Conservation (phyloP, 129 eudicot genomes). For the Pittosporum tobira region DNA sequence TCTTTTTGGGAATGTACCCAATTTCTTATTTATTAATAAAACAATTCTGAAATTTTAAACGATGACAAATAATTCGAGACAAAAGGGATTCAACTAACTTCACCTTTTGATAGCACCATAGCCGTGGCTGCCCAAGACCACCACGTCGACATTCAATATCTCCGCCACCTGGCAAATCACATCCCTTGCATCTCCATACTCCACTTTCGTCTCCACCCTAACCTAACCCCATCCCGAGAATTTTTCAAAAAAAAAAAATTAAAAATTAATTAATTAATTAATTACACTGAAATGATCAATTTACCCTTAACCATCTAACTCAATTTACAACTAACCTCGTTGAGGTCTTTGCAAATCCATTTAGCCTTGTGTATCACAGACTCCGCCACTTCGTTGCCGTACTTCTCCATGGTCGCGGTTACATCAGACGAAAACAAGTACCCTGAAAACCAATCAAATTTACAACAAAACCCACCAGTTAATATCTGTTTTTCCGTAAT, state of each 20-base stretch:
- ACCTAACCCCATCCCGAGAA: constrained; percentile 31
- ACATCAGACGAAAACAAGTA: constrained; percentile 37
- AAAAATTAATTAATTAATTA: no score
- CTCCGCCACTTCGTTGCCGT: constrained; percentile 33
- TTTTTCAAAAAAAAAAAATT: neutral
- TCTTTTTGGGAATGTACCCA: no score
- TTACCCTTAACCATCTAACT: neutral
- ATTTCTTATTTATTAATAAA: no score
- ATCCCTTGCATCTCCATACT: constrained; percentile 70
- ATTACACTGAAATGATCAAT: neutral
- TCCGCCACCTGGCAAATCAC: constrained; percentile 67
- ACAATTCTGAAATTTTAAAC: no score
- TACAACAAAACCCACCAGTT: neutral
- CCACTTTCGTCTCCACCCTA: constrained; percentile 59
- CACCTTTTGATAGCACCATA: constrained; percentile 74
- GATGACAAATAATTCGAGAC: neutral
- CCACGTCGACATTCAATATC: constrained; percentile 58
- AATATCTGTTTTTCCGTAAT: neutral
- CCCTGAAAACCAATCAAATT: constrained; percentile 20
- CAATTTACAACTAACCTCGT: constrained; percentile 10
- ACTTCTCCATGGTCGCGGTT: constrained; percentile 32
- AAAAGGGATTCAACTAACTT: neutral
- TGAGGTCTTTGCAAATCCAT: constrained; percentile 31
- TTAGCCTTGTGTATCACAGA: constrained; percentile 37
- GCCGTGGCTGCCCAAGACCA: constrained; percentile 88